These are phyloP conservation scores for Alloteropsis angusta DNA, from an alignment of 202 grass and related monocot species.

Conservation along the genomic window DNA sequence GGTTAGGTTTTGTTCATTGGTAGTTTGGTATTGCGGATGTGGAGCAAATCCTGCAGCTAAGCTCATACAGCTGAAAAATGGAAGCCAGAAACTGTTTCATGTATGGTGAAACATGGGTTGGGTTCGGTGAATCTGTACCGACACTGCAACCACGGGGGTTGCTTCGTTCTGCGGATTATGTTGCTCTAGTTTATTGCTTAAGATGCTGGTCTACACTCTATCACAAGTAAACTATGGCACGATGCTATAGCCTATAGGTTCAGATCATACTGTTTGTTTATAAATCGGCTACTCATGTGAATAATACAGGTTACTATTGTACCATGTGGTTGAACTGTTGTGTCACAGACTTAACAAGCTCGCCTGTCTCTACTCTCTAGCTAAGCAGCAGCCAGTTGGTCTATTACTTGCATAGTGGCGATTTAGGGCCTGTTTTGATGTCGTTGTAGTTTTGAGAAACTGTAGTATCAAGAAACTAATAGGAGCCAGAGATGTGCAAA, in stretches of 20 bases:
- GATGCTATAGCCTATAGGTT: constrained; percentile 15
- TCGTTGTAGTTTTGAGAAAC: no score
- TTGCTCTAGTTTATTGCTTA: not conserved
- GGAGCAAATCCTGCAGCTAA: not conserved
- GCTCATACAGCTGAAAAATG: not conserved
- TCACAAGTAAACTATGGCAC: not conserved
- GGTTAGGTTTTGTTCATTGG: not conserved
- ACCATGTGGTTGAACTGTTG: constrained; percentile 23
- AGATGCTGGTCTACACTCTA: not conserved
- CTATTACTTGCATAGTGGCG: not conserved
- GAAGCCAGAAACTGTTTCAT: not conserved
- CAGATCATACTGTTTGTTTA: not conserved
- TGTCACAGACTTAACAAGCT: not conserved
- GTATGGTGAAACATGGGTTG: not conserved
- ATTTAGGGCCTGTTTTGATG: no score
- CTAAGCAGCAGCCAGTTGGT: not conserved
- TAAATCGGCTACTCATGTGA: not conserved
- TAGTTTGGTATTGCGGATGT: not conserved
- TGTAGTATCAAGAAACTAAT: no score
- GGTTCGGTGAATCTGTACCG: not conserved
- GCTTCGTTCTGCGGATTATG: not conserved
- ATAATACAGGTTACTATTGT: not conserved
- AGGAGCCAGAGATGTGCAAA: no score
- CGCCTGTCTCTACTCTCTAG: not conserved
- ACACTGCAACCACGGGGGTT: not conserved